Evolutionary conservation across 139 green algal species (phyloP), one percentile per base, ranked within the genome.

Genomic region (Nannochloris sp.): DNA sequence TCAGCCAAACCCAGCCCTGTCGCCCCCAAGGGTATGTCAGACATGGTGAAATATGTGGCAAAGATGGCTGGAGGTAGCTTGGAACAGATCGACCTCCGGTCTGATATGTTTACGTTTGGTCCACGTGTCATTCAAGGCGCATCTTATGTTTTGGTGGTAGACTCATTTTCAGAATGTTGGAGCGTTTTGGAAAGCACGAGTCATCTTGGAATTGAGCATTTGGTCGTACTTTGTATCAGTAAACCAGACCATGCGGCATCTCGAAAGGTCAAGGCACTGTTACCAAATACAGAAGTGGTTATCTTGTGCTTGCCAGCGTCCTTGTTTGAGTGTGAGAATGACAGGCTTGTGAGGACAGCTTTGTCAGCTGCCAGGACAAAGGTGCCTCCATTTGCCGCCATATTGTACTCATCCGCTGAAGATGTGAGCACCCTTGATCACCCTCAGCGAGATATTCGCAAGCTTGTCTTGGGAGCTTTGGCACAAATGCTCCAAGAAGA

Each of bases 321-420:
- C 5, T 49, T 56, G 31, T 76, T 65, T 46, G 46, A 53, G 46
- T 11, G 36, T 5, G 37, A 43, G 2, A 25, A 44, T 3, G 51
- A 20, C 1, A 29, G 58, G 40, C 16, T 56, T 33, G 25, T 76
- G 26, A 62, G 55, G 26, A 65, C 61, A 46, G 70, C 70, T 6
- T 59, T 77, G 48, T 48, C 70, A 3, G 65, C 70, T 2, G 49
- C 31, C 1, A 29, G 49, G 6, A 59, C 67, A 50, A 48, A 65
- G 26, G 33, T 77, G 58, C 70, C 70, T 11, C 70, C 70, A 10
- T 60, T 73, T 53, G 70, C 25, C 6, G 65, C 29, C n/a, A 64
- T 72, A n/a, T 55, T 77, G 12, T 64, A 68, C 37, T 51, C 17
- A 8, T 53, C 46, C 46, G 20, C 33, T 12, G 33, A 40, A 40